phyloP scores from a whole-genome alignment of 208 protist species.

The Crithidia mellificae region DNA sequence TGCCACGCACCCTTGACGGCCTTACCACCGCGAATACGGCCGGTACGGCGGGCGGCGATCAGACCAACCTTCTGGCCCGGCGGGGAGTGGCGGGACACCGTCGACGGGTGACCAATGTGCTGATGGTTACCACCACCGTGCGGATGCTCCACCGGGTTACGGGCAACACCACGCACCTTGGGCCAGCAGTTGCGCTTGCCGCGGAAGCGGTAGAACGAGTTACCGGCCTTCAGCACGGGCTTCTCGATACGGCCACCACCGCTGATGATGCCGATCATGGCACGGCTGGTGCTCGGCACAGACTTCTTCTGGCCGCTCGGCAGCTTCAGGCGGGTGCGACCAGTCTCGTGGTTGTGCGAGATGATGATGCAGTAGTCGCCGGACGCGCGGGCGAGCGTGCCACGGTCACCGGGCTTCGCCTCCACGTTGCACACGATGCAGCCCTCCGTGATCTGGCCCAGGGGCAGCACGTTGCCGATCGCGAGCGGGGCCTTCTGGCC shows the following conservation, averaged over 20 bases:
- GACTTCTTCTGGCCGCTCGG: constrained; percentile 99
- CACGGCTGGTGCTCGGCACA: constrained; percentile 91
- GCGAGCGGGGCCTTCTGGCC: constrained; percentile 95
- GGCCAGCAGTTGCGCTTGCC: constrained; percentile 99
- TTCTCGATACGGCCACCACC: constrained; percentile 99
- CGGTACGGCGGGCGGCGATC: constrained; percentile 98
- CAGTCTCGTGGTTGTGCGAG: constrained; percentile 96
- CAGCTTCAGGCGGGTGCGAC: constrained; percentile 97
- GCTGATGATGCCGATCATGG: constrained; percentile 98
- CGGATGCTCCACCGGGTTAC: constrained; percentile 99
- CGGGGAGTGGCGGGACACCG: constrained; percentile 89
- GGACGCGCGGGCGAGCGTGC: constrained; percentile 93
- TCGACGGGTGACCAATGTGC: constrained; percentile 98
- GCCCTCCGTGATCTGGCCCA: constrained; percentile 98
- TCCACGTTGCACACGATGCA: constrained; percentile 99
- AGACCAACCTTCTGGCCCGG: constrained; percentile 99
- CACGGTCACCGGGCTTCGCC: constrained; percentile 96
- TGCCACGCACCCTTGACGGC: constrained; percentile 88
- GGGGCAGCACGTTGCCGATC: constrained; percentile 98
- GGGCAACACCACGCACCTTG: constrained; percentile 98
- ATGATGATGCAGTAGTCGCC: constrained; percentile 98
- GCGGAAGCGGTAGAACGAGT: constrained; percentile 98
- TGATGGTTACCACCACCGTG: constrained; percentile 99
- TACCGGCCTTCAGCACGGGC: constrained; percentile 99
- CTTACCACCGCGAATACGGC: constrained; percentile 93